Percentiles rank a stretch among this genome's conserved stretches.
Conservation (phyloP, 805 yeast species). For the Kuraishia piskuri region DNA sequence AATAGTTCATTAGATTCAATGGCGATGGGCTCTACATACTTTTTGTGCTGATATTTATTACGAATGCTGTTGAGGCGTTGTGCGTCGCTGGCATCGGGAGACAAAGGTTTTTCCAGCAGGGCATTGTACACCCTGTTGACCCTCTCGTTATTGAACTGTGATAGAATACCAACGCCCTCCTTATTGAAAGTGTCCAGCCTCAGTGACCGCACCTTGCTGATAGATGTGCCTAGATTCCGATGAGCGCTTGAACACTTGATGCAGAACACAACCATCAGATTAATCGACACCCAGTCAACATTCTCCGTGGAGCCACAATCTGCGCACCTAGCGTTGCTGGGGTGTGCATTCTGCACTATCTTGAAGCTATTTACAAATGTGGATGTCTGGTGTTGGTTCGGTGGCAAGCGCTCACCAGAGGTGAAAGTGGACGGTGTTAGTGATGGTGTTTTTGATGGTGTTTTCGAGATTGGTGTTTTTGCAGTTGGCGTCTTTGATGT, state of each 20-base stretch:
- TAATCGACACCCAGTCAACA: constrained; percentile 86
- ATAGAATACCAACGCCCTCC: constrained; percentile 51
- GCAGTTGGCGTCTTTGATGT: not conserved
- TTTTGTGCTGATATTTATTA: constrained; percentile 53
- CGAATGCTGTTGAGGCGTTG: constrained; percentile 52
- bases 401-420: not conserved
- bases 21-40: constrained; percentile 30
- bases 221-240: constrained; percentile 74
- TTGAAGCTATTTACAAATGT: constrained; percentile 23
- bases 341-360: constrained; percentile 32
- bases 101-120: constrained; percentile 4
- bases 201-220: constrained; percentile 70
- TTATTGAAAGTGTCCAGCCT: constrained; percentile 61
- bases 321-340: constrained; percentile 60
- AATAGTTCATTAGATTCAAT: constrained; percentile 16
- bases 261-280: constrained; percentile 64
- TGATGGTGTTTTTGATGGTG: not conserved
- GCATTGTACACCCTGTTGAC: constrained; percentile 60
- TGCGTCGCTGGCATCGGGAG: constrained; percentile 27
- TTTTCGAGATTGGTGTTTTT: not conserved
- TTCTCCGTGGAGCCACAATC: constrained; percentile 63
- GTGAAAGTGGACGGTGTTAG: not conserved
- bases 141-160: constrained; percentile 39
- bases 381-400: constrained; percentile 11
- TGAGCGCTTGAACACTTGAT: constrained; percentile 86